Base-by-base conservation (phyloP, 192 early-diverging fungal species). In the Chytriomyces hyalinus region DNA sequence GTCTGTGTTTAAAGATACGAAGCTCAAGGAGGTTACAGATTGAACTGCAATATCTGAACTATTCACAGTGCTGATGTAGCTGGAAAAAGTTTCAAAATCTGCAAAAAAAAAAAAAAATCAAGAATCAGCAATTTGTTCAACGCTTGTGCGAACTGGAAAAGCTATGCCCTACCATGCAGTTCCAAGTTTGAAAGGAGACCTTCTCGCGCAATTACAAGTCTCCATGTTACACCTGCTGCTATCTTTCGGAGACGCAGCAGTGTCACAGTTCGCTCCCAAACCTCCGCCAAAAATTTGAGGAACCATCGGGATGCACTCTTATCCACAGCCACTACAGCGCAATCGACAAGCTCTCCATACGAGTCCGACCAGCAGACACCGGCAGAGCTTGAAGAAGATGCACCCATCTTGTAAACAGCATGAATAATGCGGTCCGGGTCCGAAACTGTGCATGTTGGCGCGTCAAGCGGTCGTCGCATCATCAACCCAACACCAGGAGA, bases 361-460 rank as follows among this genome's bases (percentile, higher is more conserved):
- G 62, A 65, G 66, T 75, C 73, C 64, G 51, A 46, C 73, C 73
- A 75, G 36, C 61, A 64, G 22, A 75, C 61, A 4, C 73, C 73
- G 1, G 11, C 48, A 48, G 7, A 24, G 22, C 17, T 22, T 15
- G 59, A 28, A n/a, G 3, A 0, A n/a, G 53, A n/a, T n/a, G 1
- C 53, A 20, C 15, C 13, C 5, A 65, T 47, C 8, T 53, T 44
- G 44, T 65, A 75, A 7, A 62, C 49, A 7, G 65, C 36, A 49
- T 75, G 73, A 61, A 75, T 8, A 9, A 75, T 66, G 20, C 73
- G 9, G 49, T 75, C 73, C 24, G 73, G 73, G 46, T 75, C 73
- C 8, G 63, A 64, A 26, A 66, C n/a, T 65, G 44, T 24, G 11
- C 47, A 68, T 17, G 47, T 9, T 17, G 67, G 67, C 9, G 49